Conservation (phyloP, 192 early-diverging fungal species). For the Mortierella antarctica region DNA sequence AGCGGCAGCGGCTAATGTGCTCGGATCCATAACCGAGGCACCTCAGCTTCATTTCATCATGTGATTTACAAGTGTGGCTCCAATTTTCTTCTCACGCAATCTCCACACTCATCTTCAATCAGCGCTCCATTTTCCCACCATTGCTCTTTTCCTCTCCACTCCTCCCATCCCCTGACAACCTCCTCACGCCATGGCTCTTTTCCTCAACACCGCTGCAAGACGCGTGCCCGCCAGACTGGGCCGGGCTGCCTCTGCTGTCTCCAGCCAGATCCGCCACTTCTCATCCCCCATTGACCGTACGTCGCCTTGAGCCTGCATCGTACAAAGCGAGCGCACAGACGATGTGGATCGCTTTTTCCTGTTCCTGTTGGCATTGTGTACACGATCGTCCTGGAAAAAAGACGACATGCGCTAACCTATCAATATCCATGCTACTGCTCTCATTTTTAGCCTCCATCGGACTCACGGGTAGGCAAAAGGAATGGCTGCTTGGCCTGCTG, state of each 20-base stretch:
- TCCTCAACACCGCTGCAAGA: constrained; percentile 27
- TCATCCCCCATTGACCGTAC: constrained; percentile 43
- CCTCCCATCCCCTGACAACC: constrained; percentile 4
- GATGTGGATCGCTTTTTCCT: no score
- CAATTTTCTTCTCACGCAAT: neutral
- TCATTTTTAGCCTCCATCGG: constrained; percentile 34
- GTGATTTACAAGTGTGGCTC: no score
- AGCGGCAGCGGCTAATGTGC: no score
- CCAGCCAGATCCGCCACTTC: constrained; percentile 33
- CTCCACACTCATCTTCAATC: neutral
- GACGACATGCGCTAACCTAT: neutral
- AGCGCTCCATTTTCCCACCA: neutral
- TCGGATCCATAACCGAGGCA: no score
- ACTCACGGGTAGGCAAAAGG: constrained; percentile 27
- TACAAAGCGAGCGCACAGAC: neutral
- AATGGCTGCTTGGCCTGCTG: no score
- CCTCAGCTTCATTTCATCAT: no score
- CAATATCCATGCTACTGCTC: neutral
- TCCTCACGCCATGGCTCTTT: constrained; percentile 18
- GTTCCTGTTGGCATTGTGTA: neutral
- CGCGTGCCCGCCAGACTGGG: constrained; percentile 20
- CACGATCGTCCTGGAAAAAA: neutral
- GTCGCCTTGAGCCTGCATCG: neutral
- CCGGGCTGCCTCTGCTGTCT: constrained; percentile 3
- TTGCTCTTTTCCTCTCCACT: constrained; percentile 1